Percentiles rank a stretch among this genome's conserved stretches.
These are phyloP conservation scores for Papiliotrema flavescens DNA, from an alignment of 1,284 basidiomycete species.

Conservation along the genomic window DNA sequence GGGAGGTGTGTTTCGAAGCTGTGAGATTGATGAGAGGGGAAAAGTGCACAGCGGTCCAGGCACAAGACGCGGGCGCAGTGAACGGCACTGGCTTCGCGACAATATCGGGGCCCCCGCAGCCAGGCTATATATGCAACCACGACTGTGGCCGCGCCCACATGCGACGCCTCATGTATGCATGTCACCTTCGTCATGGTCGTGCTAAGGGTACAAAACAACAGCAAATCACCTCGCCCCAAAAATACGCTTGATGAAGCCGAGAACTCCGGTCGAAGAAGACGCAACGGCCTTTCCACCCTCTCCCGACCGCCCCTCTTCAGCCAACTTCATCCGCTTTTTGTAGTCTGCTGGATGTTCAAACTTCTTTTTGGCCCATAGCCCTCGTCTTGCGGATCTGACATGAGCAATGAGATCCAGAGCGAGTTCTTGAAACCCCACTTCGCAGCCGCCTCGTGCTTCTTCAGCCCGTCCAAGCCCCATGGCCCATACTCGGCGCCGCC, in stretches of 20 bases:
- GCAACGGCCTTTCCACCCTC: neutral
- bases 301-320: conserved; percentile 17
- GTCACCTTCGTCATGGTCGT: neutral
- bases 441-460: conserved; percentile 60
- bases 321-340: conserved; percentile 58
- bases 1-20: neutral
- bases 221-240: neutral
- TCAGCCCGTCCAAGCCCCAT: conserved; percentile 61
- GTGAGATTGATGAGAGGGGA: no score
- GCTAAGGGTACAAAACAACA: no score
- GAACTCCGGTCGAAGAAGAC: neutral
- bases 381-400: conserved; percentile 55
- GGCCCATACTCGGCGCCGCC: conserved; percentile 72
- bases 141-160: no score
- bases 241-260: conserved; percentile 1
- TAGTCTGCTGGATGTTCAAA: conserved; percentile 73
- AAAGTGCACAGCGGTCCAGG: no score
- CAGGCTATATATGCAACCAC: no score
- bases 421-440: no score
- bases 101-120: no score
- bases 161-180: neutral
- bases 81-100: no score
- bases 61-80: no score
- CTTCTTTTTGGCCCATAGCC: conserved; percentile 63
- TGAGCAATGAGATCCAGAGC: conserved; percentile 8